Percentiles rank a stretch among this genome's conserved stretches.
phyloP scores from a whole-genome alignment of 106 monocot genomes.

The Chionographis japonica region DNA sequence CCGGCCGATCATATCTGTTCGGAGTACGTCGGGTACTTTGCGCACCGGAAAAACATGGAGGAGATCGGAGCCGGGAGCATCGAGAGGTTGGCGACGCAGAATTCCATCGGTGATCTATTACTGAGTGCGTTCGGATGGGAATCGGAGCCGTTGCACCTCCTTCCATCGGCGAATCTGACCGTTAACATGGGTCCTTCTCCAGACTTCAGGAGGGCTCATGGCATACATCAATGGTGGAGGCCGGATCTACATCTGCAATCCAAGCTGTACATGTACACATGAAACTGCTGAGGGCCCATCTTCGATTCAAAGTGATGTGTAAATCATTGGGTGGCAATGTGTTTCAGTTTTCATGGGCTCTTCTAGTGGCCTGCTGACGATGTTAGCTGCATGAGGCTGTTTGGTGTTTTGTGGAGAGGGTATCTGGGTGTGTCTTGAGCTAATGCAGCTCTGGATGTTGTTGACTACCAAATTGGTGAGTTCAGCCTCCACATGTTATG shows the following conservation, averaged over 20 bases:
- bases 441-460: too few relatives aligned
- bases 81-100: constrained; percentile 78
- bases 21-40: constrained; percentile 89
- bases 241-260: constrained; percentile 52
- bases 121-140: constrained; percentile 68
- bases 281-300: background rate
- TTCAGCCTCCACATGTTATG: too few relatives aligned
- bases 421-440: too few relatives aligned
- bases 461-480: too few relatives aligned
- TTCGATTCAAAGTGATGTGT: background rate
- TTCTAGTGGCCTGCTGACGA: too few relatives aligned
- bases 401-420: too few relatives aligned
- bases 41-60: constrained; percentile 80
- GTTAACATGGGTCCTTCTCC: constrained; percentile 58
- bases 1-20: constrained; percentile 79
- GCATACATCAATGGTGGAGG: constrained; percentile 93
- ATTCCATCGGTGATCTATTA: constrained; percentile 69
- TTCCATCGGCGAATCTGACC: constrained; percentile 79
- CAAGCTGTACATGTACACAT: constrained; percentile 37
- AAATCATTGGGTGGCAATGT: background rate
- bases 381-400: too few relatives aligned
- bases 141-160: constrained; percentile 71
- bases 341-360: too few relatives aligned
- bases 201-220: constrained; percentile 77
- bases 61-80: constrained; percentile 72